Conservation (phyloP, 2,329 filamentous ascomycete species). For the Leptodontidium sp. region DNA sequence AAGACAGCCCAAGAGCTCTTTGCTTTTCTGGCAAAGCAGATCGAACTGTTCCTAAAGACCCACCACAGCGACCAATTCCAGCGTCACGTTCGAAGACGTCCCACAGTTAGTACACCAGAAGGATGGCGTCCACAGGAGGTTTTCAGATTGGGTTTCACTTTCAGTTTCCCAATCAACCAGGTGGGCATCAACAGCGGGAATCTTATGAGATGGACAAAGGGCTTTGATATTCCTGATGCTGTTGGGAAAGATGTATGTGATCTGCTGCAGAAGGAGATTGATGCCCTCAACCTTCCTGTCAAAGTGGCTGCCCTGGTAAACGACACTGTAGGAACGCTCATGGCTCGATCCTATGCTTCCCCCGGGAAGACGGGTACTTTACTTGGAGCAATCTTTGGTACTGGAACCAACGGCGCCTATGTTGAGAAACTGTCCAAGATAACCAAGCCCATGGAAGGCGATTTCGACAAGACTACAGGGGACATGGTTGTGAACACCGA, state of each 20-base stretch:
- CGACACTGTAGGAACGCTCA: constrained; percentile 95
- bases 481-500: constrained; percentile 99
- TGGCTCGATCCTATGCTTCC: constrained; percentile 96
- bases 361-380: constrained; percentile 86
- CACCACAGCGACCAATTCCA: constrained; percentile 91
- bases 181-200: constrained; percentile 94
- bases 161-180: constrained; percentile 96
- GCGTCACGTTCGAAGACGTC: constrained; percentile 69
- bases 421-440: constrained; percentile 90
- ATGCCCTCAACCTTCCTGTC: constrained; percentile 85
- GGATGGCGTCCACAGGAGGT: constrained; percentile 76
- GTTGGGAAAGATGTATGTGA: constrained; percentile 94
- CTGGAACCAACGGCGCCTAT: constrained; percentile 96
- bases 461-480: constrained; percentile 82
- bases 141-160: constrained; percentile 97
- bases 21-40: constrained; percentile 89
- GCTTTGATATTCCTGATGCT: constrained; percentile 95
- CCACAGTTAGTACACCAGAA: constrained; percentile 64
- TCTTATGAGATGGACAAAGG: constrained; percentile 97
- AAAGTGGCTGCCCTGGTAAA: constrained; percentile 97
- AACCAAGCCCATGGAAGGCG: constrained; percentile 75
- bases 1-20: constrained; percentile 89
- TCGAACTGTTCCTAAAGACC: constrained; percentile 84
- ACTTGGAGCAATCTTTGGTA: constrained; percentile 97
- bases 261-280: constrained; percentile 87